Conservation (phyloP, 768 basidiomycete genomes). For the Pleurotus pulmonarius region DNA sequence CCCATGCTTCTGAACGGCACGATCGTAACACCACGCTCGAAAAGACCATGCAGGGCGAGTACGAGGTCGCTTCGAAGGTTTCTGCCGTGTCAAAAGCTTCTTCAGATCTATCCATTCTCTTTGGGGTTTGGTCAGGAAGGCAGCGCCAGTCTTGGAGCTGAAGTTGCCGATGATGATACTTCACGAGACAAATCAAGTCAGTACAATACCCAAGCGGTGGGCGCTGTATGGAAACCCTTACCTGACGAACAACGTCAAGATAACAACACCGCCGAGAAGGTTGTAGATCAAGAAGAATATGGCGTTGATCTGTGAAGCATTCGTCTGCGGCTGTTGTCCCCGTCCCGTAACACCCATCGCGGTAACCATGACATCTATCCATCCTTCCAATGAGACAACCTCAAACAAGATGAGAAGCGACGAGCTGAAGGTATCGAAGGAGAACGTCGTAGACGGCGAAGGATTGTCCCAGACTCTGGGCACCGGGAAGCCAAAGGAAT, state of each 20-base stretch:
- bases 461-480: constrained; percentile 93
- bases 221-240: constrained; percentile 26
- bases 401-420: constrained; percentile 92
- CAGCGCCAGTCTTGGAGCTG: constrained; percentile 79
- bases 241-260: constrained; percentile 90
- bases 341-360: constrained; percentile 74
- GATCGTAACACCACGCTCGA: constrained; percentile 86
- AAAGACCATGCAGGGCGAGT: constrained; percentile 48
- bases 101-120: constrained; percentile 93
- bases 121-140: constrained; percentile 82
- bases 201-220: constrained; percentile 5
- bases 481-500: constrained; percentile 61
- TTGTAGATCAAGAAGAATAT: constrained; percentile 93
- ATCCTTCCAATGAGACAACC: constrained; percentile 93
- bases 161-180: constrained; percentile 98
- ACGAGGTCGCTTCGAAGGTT: constrained; percentile 80
- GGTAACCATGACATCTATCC: constrained; percentile 89
- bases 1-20: constrained; percentile 88
- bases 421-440: constrained; percentile 82
- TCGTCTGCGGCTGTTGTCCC: constrained; percentile 65
- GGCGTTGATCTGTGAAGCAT: constrained; percentile 77
- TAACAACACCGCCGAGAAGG: constrained; percentile 84
- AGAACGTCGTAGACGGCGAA: constrained; percentile 76
- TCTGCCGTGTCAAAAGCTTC: constrained; percentile 82
- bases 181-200: constrained; percentile 10